A percentile compares a stretch with the other conserved stretches of the same genome.
phyloP scores from a whole-genome alignment of 2,329 filamentous ascomycete species.

The Apiospora marii region DNA sequence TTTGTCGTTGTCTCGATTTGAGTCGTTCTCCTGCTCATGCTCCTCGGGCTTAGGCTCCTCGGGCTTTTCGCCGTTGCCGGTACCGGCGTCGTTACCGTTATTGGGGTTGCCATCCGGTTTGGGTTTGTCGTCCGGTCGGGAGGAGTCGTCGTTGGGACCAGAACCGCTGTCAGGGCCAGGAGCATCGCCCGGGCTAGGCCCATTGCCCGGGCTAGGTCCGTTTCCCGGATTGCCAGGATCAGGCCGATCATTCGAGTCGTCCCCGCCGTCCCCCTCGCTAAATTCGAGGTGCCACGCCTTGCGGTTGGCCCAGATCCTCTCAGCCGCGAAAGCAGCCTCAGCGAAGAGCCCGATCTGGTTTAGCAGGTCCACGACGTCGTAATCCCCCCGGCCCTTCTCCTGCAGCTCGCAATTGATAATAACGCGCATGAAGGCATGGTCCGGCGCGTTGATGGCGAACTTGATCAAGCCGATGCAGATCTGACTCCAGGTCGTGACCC shows the following conservation, averaged over 20 bases:
- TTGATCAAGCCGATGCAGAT: conserved; percentile 36
- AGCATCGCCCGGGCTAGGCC: background rate
- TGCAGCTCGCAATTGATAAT: conserved; percentile 42
- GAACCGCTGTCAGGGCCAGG: background rate
- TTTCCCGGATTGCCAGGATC: background rate
- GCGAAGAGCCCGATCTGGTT: conserved; percentile 35
- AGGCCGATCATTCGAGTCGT: background rate
- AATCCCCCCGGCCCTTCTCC: conserved; percentile 50
- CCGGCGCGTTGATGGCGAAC: conserved; percentile 34
- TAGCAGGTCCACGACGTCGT: conserved; percentile 38
- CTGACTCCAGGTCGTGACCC: conserved; percentile 33
- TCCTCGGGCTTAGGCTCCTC: background rate
- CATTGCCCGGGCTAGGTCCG: background rate
- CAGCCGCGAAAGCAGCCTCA: conserved; percentile 34
- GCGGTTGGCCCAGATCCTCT: conserved; percentile 24
- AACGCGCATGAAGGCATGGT: conserved; percentile 29
- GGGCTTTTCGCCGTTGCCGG: background rate
- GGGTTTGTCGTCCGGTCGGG: background rate
- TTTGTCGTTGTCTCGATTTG: too few species aligned
- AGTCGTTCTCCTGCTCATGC: background rate
- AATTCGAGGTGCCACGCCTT: background rate
- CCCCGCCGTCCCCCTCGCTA: background rate
- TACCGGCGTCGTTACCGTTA: too few species aligned
- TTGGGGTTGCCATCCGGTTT: background rate
- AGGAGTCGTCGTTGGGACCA: background rate